Evolutionary conservation across 2,329 filamentous ascomycete species (phyloP).

Genomic region (Shiraia sp.): DNA sequence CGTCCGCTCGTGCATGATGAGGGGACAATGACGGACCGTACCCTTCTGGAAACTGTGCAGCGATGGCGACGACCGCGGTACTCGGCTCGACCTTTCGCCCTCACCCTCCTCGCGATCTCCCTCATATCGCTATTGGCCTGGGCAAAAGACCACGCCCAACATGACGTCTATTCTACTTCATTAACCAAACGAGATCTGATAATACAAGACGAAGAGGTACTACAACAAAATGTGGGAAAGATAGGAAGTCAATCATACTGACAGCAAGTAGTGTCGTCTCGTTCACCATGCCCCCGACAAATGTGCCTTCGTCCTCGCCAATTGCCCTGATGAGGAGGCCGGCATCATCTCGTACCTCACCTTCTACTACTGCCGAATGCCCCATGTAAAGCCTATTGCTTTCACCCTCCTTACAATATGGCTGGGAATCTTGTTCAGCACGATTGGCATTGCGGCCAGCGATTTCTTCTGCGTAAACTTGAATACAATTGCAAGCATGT

Average conservation of each 20-base stretch:
- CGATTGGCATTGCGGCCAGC: slow-evolving; percentile 95
- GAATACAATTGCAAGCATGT: slow-evolving; percentile 83
- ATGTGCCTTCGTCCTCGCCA: slow-evolving; percentile 80
- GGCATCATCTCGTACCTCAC: slow-evolving; percentile 86
- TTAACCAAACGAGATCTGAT: slow-evolving; percentile 25
- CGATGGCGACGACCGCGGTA: slow-evolving; percentile 36
- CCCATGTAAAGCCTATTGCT: slow-evolving; percentile 71
- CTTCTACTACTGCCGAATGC: slow-evolving; percentile 85
- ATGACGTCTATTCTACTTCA: background rate
- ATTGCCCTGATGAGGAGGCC: slow-evolving; percentile 88
- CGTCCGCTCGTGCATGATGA: slow-evolving; percentile 17
- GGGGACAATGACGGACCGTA: slow-evolving; percentile 29
- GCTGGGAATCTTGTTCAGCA: slow-evolving; percentile 90
- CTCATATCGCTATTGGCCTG: slow-evolving; percentile 35
- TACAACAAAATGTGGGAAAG: too few relatives aligned
- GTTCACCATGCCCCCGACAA: slow-evolving; percentile 78
- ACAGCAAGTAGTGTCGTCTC: slow-evolving; percentile 65
- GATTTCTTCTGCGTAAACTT: slow-evolving; percentile 99
- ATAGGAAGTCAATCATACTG: background rate
- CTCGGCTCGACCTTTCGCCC: slow-evolving; percentile 44
- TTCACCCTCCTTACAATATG: slow-evolving; percentile 78
- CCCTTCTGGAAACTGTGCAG: slow-evolving; percentile 21
- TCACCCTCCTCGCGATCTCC: slow-evolving; percentile 37
- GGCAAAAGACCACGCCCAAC: slow-evolving; percentile 19
- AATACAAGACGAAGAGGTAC: slow-evolving; percentile 43